phyloP scores from a whole-genome alignment of 495 filamentous ascomycete genomes.

The Podospora sp. region DNA sequence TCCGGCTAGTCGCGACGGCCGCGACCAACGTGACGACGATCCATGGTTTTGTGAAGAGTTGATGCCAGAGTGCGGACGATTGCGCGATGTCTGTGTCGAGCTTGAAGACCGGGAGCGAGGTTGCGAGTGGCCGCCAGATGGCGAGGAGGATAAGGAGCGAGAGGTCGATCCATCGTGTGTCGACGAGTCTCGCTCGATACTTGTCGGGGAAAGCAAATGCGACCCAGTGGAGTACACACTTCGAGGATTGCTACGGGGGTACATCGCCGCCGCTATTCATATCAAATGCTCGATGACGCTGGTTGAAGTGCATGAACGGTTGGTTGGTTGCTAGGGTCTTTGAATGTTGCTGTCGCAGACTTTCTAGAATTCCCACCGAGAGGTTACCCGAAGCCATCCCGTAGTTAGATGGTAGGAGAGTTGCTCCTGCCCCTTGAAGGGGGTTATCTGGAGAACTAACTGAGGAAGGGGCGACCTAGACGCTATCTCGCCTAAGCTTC shows the following conservation, averaged over 20 bases:
- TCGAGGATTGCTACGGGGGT: constrained; percentile 22
- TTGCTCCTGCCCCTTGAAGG: too few relatives aligned
- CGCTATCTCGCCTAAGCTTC: too few relatives aligned
- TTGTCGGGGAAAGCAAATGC: constrained; percentile 30
- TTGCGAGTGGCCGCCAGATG: neutral
- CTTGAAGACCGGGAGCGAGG: neutral
- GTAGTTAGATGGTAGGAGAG: too few relatives aligned
- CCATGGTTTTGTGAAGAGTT: neutral
- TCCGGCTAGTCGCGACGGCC: neutral
- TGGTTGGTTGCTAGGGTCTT: neutral
- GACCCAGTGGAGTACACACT: constrained; percentile 32
- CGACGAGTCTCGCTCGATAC: constrained; percentile 5
- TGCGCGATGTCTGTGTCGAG: neutral
- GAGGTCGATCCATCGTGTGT: constrained; percentile 10
- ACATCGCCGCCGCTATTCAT: too few relatives aligned
- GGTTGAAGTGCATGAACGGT: too few relatives aligned
- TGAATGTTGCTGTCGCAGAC: neutral
- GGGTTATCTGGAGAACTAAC: too few relatives aligned
- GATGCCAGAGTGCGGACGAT: neutral
- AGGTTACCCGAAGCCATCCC: too few relatives aligned
- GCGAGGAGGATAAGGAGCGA: neutral
- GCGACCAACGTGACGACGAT: neutral
- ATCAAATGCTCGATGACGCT: too few relatives aligned
- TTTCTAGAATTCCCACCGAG: neutral
- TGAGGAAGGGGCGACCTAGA: too few relatives aligned